Evolutionary conservation across 352 stramenopile genomes (phyloP).

Genomic region (Discostella stelligera): DNA sequence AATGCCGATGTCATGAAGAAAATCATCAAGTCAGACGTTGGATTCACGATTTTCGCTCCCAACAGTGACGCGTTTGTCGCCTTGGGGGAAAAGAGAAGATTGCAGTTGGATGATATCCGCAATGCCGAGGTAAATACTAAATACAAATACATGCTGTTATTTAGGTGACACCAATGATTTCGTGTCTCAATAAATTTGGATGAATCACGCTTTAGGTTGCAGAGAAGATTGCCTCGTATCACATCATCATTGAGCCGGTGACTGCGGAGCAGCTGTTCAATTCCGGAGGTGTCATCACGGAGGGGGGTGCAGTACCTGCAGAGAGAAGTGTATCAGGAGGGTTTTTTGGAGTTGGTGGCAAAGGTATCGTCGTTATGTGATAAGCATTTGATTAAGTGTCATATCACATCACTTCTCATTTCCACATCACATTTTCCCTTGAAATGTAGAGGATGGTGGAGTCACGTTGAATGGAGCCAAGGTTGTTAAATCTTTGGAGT

Average conservation of each 20-base stretch:
- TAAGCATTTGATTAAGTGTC: background rate
- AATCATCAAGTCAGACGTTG: conserved; percentile 33
- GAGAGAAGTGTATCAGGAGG: conserved; percentile 60
- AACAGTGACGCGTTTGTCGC: conserved; percentile 55
- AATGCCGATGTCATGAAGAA: conserved; percentile 54
- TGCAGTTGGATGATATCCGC: conserved; percentile 62
- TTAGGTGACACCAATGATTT: too few species aligned
- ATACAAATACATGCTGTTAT: too few species aligned
- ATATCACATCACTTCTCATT: background rate
- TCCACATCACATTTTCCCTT: background rate
- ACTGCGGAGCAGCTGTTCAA: conserved; percentile 62
- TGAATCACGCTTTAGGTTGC: conserved; percentile 1
- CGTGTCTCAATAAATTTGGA: background rate
- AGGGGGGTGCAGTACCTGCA: conserved; percentile 56
- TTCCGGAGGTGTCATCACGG: conserved; percentile 62
- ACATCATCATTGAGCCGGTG: conserved; percentile 75
- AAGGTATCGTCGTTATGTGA: conserved; percentile 20
- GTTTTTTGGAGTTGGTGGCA: conserved; percentile 70
- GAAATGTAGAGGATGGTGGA: conserved; percentile 60
- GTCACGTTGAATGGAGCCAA: conserved; percentile 65
- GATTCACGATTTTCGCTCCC: conserved; percentile 73
- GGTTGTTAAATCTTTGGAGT: conserved; percentile 54
- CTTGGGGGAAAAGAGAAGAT: conserved; percentile 60
- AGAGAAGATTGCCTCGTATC: conserved; percentile 71
- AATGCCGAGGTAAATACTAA: conserved; percentile 63